phyloP scores from a whole-genome alignment of 768 basidiomycete species.

The Paxillus involutus region DNA sequence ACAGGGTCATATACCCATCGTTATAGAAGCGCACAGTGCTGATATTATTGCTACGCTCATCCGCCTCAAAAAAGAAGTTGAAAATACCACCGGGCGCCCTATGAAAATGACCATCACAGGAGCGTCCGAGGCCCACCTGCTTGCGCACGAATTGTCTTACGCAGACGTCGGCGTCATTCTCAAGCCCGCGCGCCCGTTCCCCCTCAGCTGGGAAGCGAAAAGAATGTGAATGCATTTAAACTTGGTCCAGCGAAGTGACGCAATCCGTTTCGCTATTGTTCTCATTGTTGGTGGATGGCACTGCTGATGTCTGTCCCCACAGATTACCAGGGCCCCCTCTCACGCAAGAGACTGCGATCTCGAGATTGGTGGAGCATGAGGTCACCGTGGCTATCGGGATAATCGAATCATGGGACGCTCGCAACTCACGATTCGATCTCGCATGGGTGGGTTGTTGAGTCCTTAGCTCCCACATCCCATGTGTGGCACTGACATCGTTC shows the following conservation, averaged over 20 bases:
- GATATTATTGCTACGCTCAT: slow-evolving; percentile 78
- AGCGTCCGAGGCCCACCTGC: slow-evolving; percentile 61
- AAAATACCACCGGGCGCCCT: slow-evolving; percentile 36
- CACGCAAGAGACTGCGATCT: slow-evolving; percentile 46
- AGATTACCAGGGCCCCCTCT: slow-evolving; percentile 13
- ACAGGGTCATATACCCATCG: slow-evolving; percentile 66
- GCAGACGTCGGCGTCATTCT: slow-evolving; percentile 69
- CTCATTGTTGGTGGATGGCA: neutral
- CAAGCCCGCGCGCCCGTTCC: slow-evolving; percentile 63
- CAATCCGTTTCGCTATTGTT: too few relatives aligned
- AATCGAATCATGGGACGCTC: slow-evolving; percentile 60
- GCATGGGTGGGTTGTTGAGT: slow-evolving; percentile 60
- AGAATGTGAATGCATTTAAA: slow-evolving; percentile 9
- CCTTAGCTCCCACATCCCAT: slow-evolving; percentile 26
- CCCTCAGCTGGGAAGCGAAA: slow-evolving; percentile 60
- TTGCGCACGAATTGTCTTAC: slow-evolving; percentile 66
- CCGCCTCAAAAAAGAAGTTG: slow-evolving; percentile 60
- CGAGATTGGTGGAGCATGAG: slow-evolving; percentile 57
- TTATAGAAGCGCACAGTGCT: slow-evolving; percentile 69
- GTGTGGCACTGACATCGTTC: neutral
- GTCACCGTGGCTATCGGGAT: slow-evolving; percentile 69
- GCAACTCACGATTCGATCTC: slow-evolving; percentile 73
- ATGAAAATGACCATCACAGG: slow-evolving; percentile 61
- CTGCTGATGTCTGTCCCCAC: slow-evolving; percentile 1
- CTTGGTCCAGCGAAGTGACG: neutral